Base-by-base conservation (phyloP, 176 grass and related monocot species). In the Oryza glaberrima region DNA sequence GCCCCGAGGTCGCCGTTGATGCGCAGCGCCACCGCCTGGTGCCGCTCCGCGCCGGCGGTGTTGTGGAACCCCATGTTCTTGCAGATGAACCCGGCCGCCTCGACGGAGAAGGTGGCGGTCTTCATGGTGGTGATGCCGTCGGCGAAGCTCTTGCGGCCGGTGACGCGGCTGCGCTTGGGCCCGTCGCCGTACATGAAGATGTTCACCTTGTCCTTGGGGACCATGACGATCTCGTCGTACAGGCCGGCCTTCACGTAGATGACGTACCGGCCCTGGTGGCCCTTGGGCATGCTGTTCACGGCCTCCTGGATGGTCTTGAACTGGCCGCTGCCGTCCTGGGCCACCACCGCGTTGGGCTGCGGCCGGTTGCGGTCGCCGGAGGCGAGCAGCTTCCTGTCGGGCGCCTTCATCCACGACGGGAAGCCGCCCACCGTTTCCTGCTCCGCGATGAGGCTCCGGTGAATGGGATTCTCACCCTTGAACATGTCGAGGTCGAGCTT, bases 31-130 rank as follows among this genome's bases (percentile, higher is more conserved):
- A 97, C 94, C 6, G 94, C 91, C 84, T 97, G 94, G 85, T 97
- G 94, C 58, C 41, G 20, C 76, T 81, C 89, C 3, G 94, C 84
- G 26, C 94, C 94, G 9, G 94, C 94, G 22, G 94, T 97, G 91
- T 97, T 97, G 86, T 90, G 87, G 88, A 97, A 97, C 3, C 94
- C 94, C 94, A 97, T 97, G 82, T 89, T 85, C 94, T 97, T 97
- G 82, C 91, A 93, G 80, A 97, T 88, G 87, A 94, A 94, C 6
- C 89, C 87, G 11, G 76, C 4, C 20, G 81, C 91, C 82, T 91
- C 84, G 2, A 92, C 7, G 14, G 91, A 85, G 86, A 97, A 97
- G 38, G 91, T 91, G 70, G 94, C 85, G 10, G 91, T 91, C 77
- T 87, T 80, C 81, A 87, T 91, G 52, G 91, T 97, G 64, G 89